Conservation (phyloP, 495 filamentous ascomycete species). For the Penicillium maclennaniae region DNA sequence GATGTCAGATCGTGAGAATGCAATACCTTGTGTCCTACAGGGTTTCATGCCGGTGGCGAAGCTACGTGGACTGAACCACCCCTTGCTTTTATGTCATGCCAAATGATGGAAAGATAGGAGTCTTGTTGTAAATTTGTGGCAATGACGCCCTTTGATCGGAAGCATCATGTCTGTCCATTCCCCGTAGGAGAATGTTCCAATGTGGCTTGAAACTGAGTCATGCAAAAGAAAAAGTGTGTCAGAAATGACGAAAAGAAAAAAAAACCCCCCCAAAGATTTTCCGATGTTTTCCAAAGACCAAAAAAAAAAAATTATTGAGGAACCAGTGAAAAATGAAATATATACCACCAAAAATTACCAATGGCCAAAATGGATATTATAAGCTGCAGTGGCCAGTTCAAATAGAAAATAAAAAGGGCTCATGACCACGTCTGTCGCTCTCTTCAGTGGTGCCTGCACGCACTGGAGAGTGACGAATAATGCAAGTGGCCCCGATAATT, state of each 20-base stretch:
- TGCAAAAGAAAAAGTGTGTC: neutral
- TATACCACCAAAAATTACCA: constrained; percentile 14
- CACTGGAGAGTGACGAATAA: constrained; percentile 11
- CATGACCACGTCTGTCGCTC: neutral
- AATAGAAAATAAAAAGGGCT: neutral
- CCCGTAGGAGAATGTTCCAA: neutral
- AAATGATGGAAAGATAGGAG: neutral
- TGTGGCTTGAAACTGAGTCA: neutral
- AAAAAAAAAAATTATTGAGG: too few relatives aligned
- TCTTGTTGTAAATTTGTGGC: neutral
- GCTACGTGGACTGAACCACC: neutral
- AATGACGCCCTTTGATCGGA: neutral
- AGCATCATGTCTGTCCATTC: neutral
- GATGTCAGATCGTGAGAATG: neutral
- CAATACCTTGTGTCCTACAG: neutral
- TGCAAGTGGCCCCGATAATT: constrained; percentile 10
- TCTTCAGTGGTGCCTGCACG: constrained; percentile 19
- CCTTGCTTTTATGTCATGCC: constrained; percentile 1
- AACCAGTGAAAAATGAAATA: constrained; percentile 5
- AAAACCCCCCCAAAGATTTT: neutral
- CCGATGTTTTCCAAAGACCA: neutral
- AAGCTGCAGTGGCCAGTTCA: constrained; percentile 2
- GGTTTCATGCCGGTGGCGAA: neutral
- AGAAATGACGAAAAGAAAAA: constrained; percentile 1
- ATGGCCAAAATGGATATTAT: constrained; percentile 14